Base-by-base conservation (phyloP, 2,329 filamentous ascomycete genomes). In the Chalara sp. region DNA sequence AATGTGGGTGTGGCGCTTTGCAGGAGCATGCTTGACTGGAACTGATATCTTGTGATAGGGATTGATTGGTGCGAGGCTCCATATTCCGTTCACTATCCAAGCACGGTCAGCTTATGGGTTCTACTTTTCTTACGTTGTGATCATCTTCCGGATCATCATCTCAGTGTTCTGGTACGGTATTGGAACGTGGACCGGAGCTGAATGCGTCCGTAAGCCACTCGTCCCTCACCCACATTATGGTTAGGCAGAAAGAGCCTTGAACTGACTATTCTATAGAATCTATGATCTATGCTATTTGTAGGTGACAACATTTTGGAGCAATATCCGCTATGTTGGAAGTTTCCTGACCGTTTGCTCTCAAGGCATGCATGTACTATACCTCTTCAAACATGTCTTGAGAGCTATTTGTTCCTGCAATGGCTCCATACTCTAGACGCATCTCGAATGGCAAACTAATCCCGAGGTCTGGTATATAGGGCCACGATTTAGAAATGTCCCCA, bases 1-100 rank as follows among this genome's bases (percentile, higher is more conserved):
- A 72, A 74, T 61, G 71, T 10, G 66, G 68, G 31, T 69, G 72
- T 33, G 71, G 72, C 28, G 67, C 55, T 7, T 61, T 63, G 43
- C 48, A 51, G 12, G 30, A 48, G 52, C 35, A 8, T 30, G 21
- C 47, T 29, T 21, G 21, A 21, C 21, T 48, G 44, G 39, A 45
- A 37, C 35, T 37, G 35, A 37, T 37, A 37, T 8, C 8, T 37
- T 37, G 35, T 37, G 35, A 37, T 10, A 37, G 35, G 35, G 35
- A 8, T 37, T 37, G 35, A 37, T 37, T 10, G 35, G 35, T 37
- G 35, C 35, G 35, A 37, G 51, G 49, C 50, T 53, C 44, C 52
- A 54, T 40, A 50, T 45, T 45, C 49, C 50, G 8, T 54, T 54
- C 33, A 39, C 52, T 4, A 43, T 57, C 46, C 48, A 46, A n/a